Conservation (phyloP, 1,284 basidiomycete genomes). For the Leccinum angustisporum region DNA sequence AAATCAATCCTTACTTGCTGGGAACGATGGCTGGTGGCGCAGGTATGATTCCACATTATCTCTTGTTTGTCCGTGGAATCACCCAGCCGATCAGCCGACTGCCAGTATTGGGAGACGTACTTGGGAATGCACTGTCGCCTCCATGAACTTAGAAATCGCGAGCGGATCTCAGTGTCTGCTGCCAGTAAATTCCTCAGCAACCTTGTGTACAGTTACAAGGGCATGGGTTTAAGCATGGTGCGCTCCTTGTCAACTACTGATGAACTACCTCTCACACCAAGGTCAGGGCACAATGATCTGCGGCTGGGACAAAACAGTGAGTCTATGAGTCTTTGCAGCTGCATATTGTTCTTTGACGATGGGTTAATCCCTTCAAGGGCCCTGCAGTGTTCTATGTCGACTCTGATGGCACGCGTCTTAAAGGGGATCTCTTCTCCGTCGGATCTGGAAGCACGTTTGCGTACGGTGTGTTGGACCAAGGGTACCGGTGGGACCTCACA, state of each 20-base stretch:
- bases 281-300: conserved; percentile 97
- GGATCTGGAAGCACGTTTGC: conserved; percentile 98
- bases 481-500: conserved; percentile 91
- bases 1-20: conserved; percentile 98
- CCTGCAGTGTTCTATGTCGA: conserved; percentile 99
- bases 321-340: conserved; percentile 35
- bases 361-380: conserved; percentile 49
- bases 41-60: conserved; percentile 48
- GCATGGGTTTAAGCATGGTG: conserved; percentile 98
- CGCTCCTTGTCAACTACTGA: conserved; percentile 21
- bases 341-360: conserved; percentile 1
- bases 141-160: conserved; percentile 95
- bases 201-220: conserved; percentile 97
- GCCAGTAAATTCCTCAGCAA: conserved; percentile 98
- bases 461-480: conserved; percentile 98
- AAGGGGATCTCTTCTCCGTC: conserved; percentile 97
- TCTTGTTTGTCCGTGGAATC: conserved; percentile 12
- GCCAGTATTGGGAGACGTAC: conserved; percentile 98
- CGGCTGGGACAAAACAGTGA: conserved; percentile 98
- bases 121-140: conserved; percentile 97
- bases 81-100: conserved; percentile 62
- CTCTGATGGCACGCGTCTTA: conserved; percentile 93
- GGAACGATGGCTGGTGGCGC: conserved; percentile 99
- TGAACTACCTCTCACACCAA: conserved; percentile 4
- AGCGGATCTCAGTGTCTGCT: conserved; percentile 97